Evolutionary conservation across 2,329 filamentous ascomycete genomes (phyloP).

Genomic region (Beauveria rudraprayagi): DNA sequence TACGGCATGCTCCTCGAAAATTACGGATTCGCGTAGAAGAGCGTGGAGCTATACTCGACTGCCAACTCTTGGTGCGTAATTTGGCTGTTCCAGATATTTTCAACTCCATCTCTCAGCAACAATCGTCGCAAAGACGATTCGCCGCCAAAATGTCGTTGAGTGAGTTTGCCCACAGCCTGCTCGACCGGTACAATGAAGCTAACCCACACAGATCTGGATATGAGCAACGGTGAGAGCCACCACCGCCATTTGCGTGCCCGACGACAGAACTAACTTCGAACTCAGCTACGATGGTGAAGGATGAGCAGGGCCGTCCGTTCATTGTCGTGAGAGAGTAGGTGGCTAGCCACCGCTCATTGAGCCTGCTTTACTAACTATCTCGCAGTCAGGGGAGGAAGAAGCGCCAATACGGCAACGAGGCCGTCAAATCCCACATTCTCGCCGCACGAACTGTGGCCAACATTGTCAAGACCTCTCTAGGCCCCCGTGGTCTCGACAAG

Average conservation of each 20-base stretch:
- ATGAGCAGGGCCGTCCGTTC: slow-evolving; percentile 94
- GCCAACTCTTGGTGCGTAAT: slow-evolving; percentile 1
- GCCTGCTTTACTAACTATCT: slow-evolving; percentile 15
- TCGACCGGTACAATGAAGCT: slow-evolving; percentile 18
- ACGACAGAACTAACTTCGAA: slow-evolving; percentile 13
- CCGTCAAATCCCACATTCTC: slow-evolving; percentile 96
- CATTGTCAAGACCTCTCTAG: slow-evolving; percentile 94
- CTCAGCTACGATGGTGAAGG: slow-evolving; percentile 72
- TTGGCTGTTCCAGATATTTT: slow-evolving; percentile 6
- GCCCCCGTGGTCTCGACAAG: slow-evolving; percentile 94
- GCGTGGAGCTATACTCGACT: slow-evolving; percentile 11
- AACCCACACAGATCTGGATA: slow-evolving; percentile 60
- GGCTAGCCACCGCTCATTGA: background rate
- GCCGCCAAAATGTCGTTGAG: slow-evolving; percentile 18
- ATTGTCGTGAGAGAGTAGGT: slow-evolving; percentile 96
- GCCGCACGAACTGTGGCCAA: slow-evolving; percentile 92
- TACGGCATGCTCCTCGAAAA: slow-evolving; percentile 17
- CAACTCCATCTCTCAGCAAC: slow-evolving; percentile 1
- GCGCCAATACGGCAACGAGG: slow-evolving; percentile 91
- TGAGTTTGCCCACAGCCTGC: slow-evolving; percentile 12
- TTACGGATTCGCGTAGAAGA: slow-evolving; percentile 13
- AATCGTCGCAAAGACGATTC: slow-evolving; percentile 8
- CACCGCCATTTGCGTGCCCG: slow-evolving; percentile 1
- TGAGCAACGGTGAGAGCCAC: slow-evolving; percentile 63
- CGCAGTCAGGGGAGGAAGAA: slow-evolving; percentile 91